Evolutionary conservation across 371 early-diverging fungal species (phyloP).

Genomic region (Coemansia sp.): DNA sequence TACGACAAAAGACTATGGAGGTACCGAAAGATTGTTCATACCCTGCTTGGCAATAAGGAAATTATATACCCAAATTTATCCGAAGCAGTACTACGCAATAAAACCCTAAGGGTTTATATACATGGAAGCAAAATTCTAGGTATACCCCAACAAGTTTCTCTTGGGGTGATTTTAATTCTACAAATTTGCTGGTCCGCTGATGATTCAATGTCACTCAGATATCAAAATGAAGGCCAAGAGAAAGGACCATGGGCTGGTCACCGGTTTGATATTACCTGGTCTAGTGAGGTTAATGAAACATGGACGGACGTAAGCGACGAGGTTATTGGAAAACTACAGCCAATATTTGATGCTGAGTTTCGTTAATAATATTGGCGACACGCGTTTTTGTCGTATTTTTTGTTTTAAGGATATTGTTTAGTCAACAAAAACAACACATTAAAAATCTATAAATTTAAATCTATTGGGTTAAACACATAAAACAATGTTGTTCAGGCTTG

Average conservation of each 20-base stretch:
- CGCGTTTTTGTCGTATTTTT: background rate
- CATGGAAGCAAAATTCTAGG: background rate
- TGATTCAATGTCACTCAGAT: background rate
- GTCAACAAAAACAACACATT: background rate
- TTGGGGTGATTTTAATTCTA: background rate
- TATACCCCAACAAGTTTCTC: background rate
- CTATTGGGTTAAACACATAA: too few species aligned
- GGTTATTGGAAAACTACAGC: background rate
- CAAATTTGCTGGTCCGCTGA: background rate
- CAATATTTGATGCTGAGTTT: background rate
- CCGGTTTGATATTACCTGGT: background rate
- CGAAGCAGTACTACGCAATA: background rate
- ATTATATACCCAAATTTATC: background rate
- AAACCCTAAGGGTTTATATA: background rate
- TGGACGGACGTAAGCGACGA: background rate
- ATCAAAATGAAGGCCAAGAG: background rate
- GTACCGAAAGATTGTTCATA: background rate
- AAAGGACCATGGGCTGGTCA: background rate
- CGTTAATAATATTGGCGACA: background rate
- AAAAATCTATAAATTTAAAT: background rate
- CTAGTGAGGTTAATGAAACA: background rate
- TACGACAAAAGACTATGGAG: too few species aligned
- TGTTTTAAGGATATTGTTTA: background rate
- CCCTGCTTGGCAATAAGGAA: background rate
- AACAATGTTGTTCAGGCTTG: too few species aligned